These are phyloP conservation scores for Pichia deserticola DNA, from an alignment of 805 yeast genomes.

Conservation along the genomic window DNA sequence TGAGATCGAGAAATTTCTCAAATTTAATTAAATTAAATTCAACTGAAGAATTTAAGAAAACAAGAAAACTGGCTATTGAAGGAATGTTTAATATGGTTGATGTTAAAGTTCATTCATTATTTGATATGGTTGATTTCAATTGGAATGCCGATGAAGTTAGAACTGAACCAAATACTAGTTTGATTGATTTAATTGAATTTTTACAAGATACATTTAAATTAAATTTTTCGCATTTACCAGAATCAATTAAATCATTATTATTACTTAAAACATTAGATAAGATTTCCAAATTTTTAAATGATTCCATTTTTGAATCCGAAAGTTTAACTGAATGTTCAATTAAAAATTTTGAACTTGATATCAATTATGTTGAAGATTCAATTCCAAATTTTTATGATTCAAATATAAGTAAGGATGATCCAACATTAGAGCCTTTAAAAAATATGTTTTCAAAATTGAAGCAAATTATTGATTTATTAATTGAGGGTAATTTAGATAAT, in stretches of 20 bases:
- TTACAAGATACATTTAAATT: slow-evolving; percentile 80
- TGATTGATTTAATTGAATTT: slow-evolving; percentile 79
- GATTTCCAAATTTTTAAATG: slow-evolving; percentile 62
- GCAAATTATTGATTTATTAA: slow-evolving; percentile 69
- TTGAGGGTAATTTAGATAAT: slow-evolving; percentile 36
- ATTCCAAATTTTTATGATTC: slow-evolving; percentile 30
- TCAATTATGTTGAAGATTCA: slow-evolving; percentile 62
- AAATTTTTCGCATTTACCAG: slow-evolving; percentile 76
- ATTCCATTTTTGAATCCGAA: slow-evolving; percentile 47
- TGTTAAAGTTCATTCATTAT: slow-evolving; percentile 64
- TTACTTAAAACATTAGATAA: slow-evolving; percentile 83
- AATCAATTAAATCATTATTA: slow-evolving; percentile 68
- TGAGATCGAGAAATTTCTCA: slow-evolving; percentile 24
- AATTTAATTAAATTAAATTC: slow-evolving; percentile 30
- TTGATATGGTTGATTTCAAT: slow-evolving; percentile 80
- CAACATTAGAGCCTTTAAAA: slow-evolving; percentile 6
- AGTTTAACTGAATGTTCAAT: slow-evolving; percentile 56
- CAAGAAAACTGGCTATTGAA: slow-evolving; percentile 62
- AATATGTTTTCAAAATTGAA: slow-evolving; percentile 56
- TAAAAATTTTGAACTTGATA: slow-evolving; percentile 70
- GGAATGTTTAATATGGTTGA: slow-evolving; percentile 80
- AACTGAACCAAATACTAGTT: slow-evolving; percentile 60
- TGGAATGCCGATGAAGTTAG: slow-evolving; percentile 55
- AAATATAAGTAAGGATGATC: background rate
- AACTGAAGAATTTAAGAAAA: slow-evolving; percentile 42